phyloP scores from a whole-genome alignment of 352 stramenopile species.

The Phytophthora boehmeriae region DNA sequence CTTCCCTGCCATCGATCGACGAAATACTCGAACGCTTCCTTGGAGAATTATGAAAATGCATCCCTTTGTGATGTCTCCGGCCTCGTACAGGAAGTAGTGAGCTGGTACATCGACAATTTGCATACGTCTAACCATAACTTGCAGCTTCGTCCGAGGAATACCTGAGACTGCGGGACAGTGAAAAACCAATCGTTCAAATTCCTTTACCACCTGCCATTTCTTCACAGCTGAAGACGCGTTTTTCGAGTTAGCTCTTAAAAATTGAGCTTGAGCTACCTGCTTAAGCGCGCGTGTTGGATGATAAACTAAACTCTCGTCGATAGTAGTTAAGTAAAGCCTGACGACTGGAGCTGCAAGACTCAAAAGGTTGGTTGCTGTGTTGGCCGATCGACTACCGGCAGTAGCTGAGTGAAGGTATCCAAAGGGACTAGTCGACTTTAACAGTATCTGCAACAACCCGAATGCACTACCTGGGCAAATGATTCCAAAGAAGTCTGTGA shows the following conservation, averaged over 20 bases:
- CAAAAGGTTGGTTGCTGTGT: conserved; percentile 26
- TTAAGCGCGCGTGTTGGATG: conserved; percentile 46
- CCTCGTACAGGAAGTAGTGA: conserved; percentile 32
- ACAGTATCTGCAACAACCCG: conserved; percentile 49
- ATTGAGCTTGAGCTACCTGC: conserved; percentile 22
- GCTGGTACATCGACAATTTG: conserved; percentile 24
- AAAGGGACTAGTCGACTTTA: conserved; percentile 39
- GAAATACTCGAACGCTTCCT: conserved; percentile 25
- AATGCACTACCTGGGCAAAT: conserved; percentile 43
- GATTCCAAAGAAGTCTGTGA: conserved; percentile 42
- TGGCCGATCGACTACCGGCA: background rate
- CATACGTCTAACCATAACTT: conserved; percentile 15
- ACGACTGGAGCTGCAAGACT: conserved; percentile 35
- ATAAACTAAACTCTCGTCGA: conserved; percentile 48
- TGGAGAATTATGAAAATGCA: conserved; percentile 25
- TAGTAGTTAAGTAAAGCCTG: conserved; percentile 26
- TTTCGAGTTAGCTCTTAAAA: conserved; percentile 7
- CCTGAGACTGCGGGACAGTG: conserved; percentile 26
- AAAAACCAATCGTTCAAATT: conserved; percentile 28
- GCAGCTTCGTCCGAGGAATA: conserved; percentile 27
- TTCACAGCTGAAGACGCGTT: background rate
- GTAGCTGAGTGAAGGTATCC: conserved; percentile 43
- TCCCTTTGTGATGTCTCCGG: conserved; percentile 24
- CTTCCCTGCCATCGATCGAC: conserved; percentile 3
- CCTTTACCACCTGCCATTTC: conserved; percentile 3